Conservation (phyloP, 1,139 yeast species). For the Citeromyces hawaiiensis region DNA sequence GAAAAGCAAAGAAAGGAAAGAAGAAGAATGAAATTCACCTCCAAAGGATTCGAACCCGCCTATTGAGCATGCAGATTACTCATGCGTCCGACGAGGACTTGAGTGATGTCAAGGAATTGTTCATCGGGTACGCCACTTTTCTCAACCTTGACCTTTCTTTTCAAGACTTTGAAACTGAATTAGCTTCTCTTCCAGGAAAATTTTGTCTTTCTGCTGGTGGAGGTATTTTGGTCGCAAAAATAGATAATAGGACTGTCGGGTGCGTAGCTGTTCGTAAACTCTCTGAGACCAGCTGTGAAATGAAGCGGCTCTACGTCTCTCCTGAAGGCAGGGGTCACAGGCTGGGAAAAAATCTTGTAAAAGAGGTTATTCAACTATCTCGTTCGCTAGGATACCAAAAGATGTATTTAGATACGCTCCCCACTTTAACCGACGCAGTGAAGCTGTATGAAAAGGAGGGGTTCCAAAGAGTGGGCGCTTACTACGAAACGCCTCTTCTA, state of each 20-base stretch:
- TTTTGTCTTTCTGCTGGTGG: background rate
- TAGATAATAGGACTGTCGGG: background rate
- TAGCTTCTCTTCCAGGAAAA: slow-evolving; percentile 1
- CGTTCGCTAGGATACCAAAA: background rate
- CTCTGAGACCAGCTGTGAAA: background rate
- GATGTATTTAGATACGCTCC: slow-evolving; percentile 1
- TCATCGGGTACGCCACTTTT: background rate
- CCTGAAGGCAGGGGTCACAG: background rate
- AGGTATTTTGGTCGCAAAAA: background rate
- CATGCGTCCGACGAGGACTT: background rate
- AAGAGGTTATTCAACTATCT: background rate
- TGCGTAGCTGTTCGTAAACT: slow-evolving; percentile 1
- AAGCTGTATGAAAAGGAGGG: background rate
- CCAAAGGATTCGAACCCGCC: background rate
- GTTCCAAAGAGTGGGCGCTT: background rate
- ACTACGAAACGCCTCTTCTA: slow-evolving; percentile 1
- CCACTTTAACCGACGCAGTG: background rate
- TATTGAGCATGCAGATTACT: background rate
- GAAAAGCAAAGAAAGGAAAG: too few species aligned
- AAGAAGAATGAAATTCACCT: background rate
- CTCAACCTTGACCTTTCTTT: slow-evolving; percentile 1
- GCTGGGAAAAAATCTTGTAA: background rate
- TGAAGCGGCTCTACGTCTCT: slow-evolving; percentile 1
- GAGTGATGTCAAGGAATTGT: background rate
- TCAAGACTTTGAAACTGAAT: background rate